Base-by-base conservation (phyloP, 2,329 filamentous ascomycete species). In the Calonectria naviculata region DNA sequence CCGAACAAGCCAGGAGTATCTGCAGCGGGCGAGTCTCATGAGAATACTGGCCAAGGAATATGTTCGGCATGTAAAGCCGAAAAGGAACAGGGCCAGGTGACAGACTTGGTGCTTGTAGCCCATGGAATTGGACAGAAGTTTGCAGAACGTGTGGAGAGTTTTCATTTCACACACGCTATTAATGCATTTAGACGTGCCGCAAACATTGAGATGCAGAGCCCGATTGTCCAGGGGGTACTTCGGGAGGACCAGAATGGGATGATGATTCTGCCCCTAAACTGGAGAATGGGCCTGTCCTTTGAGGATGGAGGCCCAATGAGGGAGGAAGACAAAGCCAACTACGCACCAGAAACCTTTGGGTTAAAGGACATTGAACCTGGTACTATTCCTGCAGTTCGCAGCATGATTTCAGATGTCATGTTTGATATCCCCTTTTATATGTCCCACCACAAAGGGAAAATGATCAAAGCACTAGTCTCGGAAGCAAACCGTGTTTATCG, bases 371-470 rank as follows among this genome's bases (percentile, higher is more conserved):
- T 99, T 75, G 98, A 97, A 6, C 95, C 95, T 1, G 90, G 92
- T 47, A 97, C 94, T 0, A 94, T 99, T 34, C 95, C 96, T 0
- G 95, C 94, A 1, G 93, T 99, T n/a, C 92, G 97, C 54, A 94
- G 93, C 79, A 91, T 99, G 80, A 97, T 99, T 72, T 97, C 94
- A 47, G 97, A 99, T 81, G 95, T 99, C 77, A 98, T 99, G 95
- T 93, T 98, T 61, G 97, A 99, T 81, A 96, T 99, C 61, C 97
- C 97, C 0, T 98, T 98, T 81, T 99, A 98, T 84, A 92, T 99
- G 84, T 98, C 96, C 0, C 94, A 97, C 70, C 96, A 98, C 83
- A 98, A 98, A 79, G 90, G 93, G 5, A 98, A 95, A 82, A 98
- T 99, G 95, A 93, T 98, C 62, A 89, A 92, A 49, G 95, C 97